Conservation (phyloP, 345 rosid genomes). For the Dimocarpus longan region DNA sequence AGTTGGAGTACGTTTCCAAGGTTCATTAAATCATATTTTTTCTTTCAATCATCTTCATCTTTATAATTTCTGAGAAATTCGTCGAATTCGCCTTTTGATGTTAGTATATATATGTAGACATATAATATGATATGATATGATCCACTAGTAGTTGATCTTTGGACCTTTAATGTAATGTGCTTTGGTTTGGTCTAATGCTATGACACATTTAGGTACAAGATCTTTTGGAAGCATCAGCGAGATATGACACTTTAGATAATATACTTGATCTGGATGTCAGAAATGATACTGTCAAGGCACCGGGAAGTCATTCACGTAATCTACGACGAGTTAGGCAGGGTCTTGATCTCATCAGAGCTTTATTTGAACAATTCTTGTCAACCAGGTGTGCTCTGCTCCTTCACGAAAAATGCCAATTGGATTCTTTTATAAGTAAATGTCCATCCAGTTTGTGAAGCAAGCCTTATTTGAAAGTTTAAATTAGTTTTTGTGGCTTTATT, state of each 20-base stretch:
- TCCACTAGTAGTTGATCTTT: no score
- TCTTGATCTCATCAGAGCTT: slow-evolving; percentile 81
- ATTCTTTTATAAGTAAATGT: not conserved
- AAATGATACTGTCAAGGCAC: slow-evolving; percentile 65
- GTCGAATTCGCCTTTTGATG: no score
- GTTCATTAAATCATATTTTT: slow-evolving; percentile 30
- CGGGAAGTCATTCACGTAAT: slow-evolving; percentile 83
- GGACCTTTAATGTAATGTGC: no score
- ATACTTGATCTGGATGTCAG: slow-evolving; percentile 69
- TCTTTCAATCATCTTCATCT: not conserved
- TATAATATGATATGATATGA: no score
- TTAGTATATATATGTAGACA: no score
- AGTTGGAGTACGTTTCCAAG: slow-evolving; percentile 76
- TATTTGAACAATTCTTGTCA: slow-evolving; percentile 70
- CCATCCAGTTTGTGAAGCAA: no score
- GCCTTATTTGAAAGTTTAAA: no score
- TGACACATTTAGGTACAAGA: slow-evolving; percentile 47
- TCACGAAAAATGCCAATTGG: not conserved
- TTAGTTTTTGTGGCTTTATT: no score
- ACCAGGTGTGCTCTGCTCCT: slow-evolving; percentile 35
- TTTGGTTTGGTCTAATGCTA: not conserved
- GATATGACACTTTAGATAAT: slow-evolving; percentile 46
- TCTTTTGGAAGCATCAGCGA: slow-evolving; percentile 74
- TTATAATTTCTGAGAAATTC: no score
- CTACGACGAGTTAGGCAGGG: slow-evolving; percentile 91